phyloP scores from a whole-genome alignment of 345 rosid genomes.

The Aegle marmelos region DNA sequence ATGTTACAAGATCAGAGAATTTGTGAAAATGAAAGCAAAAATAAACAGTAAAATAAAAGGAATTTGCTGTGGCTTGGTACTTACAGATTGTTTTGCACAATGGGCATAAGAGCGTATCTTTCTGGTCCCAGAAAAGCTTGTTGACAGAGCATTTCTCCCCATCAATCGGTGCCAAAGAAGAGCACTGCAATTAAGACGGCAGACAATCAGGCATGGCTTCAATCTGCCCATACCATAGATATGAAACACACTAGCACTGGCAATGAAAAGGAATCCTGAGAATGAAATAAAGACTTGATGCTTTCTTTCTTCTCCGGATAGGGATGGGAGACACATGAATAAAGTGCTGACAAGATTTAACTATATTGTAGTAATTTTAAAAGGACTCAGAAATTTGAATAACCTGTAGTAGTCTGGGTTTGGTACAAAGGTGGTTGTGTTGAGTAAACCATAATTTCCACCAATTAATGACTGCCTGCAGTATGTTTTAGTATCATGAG shows the following conservation, averaged over 20 bases:
- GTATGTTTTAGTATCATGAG: conserved; percentile 71
- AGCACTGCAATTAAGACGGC: conserved; percentile 53
- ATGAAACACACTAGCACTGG: neutral
- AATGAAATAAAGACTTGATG: neutral
- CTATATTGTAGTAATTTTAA: neutral
- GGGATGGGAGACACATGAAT: neutral
- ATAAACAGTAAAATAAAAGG: neutral
- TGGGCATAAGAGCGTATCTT: conserved; percentile 80
- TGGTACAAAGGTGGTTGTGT: conserved; percentile 72
- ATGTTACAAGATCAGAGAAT: conserved; percentile 2
- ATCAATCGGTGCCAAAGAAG: conserved; percentile 87
- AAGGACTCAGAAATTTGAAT: neutral
- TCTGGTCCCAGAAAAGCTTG: conserved; percentile 60
- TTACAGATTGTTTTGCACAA: conserved; percentile 73
- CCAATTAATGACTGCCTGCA: conserved; percentile 92
- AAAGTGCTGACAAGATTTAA: neutral
- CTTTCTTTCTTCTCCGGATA: neutral
- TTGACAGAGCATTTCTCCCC: conserved; percentile 69
- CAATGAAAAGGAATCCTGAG: neutral
- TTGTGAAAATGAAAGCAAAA: neutral
- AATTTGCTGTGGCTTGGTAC: conserved; percentile 11
- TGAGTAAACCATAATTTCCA: conserved; percentile 82
- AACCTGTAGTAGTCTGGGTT: conserved; percentile 96
- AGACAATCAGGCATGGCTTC: conserved; percentile 7
- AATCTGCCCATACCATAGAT: neutral